Conservation (phyloP, 139 green algal genomes). For the Tetraselmis striata region DNA sequence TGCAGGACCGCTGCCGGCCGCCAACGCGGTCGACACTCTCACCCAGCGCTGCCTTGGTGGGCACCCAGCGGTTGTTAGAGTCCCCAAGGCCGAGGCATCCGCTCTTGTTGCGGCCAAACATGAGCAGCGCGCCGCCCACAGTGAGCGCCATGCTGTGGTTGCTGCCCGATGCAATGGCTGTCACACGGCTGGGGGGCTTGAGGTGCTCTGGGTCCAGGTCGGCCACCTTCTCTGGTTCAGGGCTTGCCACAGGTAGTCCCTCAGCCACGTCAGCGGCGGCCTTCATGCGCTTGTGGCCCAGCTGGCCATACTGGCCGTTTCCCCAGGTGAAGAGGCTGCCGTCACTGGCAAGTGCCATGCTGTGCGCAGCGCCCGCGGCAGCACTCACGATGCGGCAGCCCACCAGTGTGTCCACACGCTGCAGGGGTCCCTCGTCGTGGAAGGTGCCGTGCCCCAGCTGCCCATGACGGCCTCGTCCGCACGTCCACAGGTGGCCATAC, state of each 20-base stretch:
- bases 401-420: slow-evolving; percentile 23
- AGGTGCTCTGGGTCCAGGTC: not conserved
- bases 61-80: slow-evolving; percentile 24
- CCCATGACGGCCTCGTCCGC: slow-evolving; percentile 54
- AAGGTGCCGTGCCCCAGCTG: slow-evolving; percentile 58
- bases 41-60: slow-evolving; percentile 34
- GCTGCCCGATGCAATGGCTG: slow-evolving; percentile 59
- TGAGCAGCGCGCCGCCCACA: slow-evolving; percentile 53
- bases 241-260: not conserved
- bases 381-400: slow-evolving; percentile 50
- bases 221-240: not conserved
- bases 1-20: slow-evolving; percentile 3
- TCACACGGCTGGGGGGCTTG: slow-evolving; percentile 45
- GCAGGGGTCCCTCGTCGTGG: slow-evolving; percentile 40
- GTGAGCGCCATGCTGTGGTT: slow-evolving; percentile 69
- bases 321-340: slow-evolving; percentile 77
- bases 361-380: slow-evolving; percentile 59
- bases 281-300: slow-evolving; percentile 2
- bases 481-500: slow-evolving; percentile 62
- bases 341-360: slow-evolving; percentile 62
- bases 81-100: slow-evolving; percentile 41
- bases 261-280: not conserved
- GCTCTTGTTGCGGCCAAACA: slow-evolving; percentile 58
- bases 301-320: slow-evolving; percentile 3
- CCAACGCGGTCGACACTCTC: slow-evolving; percentile 20